Base-by-base conservation (phyloP, 2,329 filamentous ascomycete species). In the Botrytis paeoniae region DNA sequence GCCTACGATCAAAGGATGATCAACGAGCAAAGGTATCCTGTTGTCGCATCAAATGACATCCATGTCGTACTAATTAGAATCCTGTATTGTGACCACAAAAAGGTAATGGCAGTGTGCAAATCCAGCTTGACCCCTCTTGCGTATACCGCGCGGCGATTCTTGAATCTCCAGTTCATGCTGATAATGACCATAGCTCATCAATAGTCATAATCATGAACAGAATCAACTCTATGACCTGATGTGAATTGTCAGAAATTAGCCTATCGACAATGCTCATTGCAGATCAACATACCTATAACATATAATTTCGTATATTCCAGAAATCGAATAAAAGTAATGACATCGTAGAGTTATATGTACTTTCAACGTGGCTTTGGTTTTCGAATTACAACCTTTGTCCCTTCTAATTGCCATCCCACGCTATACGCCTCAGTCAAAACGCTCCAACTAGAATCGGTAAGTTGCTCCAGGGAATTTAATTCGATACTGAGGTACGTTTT, bases 331-430 rank as follows among this genome's bases (percentile, higher is more conserved):
- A 41, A 41, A 12, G 54, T 43, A 54, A 68, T 20, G 29, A 41
- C 29, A n/a, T 57, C 18, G n/a, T 37, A 65, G 8, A 18, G 18
- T 20, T 37, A n/a, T 37, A 8, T 39, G 4, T 39, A 35, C 57
- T 35, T 62, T 82, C 78, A 84, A 76, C 83, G 84, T 43, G 77
- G 78, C 78, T 87, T 89, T 10, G 85, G 83, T 79, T 87, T 89
- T 76, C 92, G 88, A 80, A 98, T 95, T n/a, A 94, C 85, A 45
- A 98, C 91, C 78, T 84, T 92, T 61, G 87, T 86, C 7, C 88
- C 91, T 59, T 93, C 90, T 78, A 93, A 84, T 79, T 94, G 89
- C 96, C 96, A 99, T 0, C 94, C 94, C 1, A 98, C 92, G 4
- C 90, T 90, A 79, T 93, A 89, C 76, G 88, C 85, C 48, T 88